These are phyloP conservation scores for Buddleja alternifolia DNA, from an alignment of 257 asterid genomes.

Conservation along the genomic window DNA sequence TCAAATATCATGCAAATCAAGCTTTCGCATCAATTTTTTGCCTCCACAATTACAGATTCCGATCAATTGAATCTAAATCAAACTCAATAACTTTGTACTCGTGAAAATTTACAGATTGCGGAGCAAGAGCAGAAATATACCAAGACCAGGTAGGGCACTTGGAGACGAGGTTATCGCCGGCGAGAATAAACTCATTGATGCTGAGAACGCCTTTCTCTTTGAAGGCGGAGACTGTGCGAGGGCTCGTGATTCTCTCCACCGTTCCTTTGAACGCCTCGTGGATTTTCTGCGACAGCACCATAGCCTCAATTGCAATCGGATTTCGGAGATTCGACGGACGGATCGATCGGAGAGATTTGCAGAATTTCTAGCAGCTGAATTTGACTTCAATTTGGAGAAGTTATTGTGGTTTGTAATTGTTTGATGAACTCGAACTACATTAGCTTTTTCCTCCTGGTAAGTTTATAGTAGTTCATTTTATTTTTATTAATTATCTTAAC, in stretches of 20 bases:
- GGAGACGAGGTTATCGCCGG: slow-evolving; percentile 98
- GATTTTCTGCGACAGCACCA: slow-evolving; percentile 77
- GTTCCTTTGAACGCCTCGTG: slow-evolving; percentile 92
- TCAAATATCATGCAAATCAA: too few relatives aligned
- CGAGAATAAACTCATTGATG: slow-evolving; percentile 84
- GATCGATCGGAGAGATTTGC: slow-evolving; percentile 11
- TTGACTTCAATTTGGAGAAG: not conserved
- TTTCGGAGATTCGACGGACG: not conserved
- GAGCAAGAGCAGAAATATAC: slow-evolving; percentile 39
- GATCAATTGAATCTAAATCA: not conserved
- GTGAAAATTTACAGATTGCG: not conserved
- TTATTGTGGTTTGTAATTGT: too few relatives aligned
- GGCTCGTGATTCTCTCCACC: slow-evolving; percentile 88
- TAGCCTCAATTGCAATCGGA: slow-evolving; percentile 31
- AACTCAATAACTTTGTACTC: not conserved
- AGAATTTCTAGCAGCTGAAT: not conserved
- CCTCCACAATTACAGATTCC: not conserved
- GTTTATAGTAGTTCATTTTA: too few relatives aligned
- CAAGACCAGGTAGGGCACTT: slow-evolving; percentile 99
- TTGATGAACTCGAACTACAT: too few relatives aligned
- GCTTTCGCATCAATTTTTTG: slow-evolving; percentile 8
- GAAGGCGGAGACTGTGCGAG: slow-evolving; percentile 96
- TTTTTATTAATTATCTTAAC: too few relatives aligned
- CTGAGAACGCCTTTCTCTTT: slow-evolving; percentile 97
- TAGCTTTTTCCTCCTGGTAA: too few relatives aligned